Base-by-base conservation (phyloP, 805 yeast species). In the Suhomyces sp. region DNA sequence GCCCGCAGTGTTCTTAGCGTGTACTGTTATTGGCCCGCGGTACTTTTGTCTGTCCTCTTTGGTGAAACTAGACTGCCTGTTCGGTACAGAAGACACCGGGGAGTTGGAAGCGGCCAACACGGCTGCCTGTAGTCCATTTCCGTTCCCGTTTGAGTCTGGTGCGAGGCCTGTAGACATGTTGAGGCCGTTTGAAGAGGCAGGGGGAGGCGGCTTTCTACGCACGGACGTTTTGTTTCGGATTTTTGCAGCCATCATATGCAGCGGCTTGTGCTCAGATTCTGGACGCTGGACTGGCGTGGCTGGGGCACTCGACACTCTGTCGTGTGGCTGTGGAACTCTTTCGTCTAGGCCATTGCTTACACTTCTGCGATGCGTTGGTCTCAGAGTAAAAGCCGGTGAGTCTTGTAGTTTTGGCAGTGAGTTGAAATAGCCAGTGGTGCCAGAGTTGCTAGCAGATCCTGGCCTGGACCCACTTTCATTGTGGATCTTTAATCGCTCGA, bases 31-130 rank as follows among this genome's bases (percentile, higher is more conserved):
- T 17, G 48, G 44, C 26, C 56, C 49, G 13, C 50, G 17, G 12
- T 27, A 24, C 33, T 42, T 48, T 17, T 17, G 22, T 22, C 24
- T 41, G 27, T 64, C 65, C 4, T 70, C 74, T 51, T 68, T 68
- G 8, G 72, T 60, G 58, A 74, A 73, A 54, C 78, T 73, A 6
- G 77, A 67, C 42, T 75, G 61, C 54, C 72, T 62, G 51, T 63
- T 64, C 61, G 6, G 65, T n/a, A 24, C 29, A 47, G 17, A 56
- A 15, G 58, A 45, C 4, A 58, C 55, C n/a, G 69, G 56, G 49
- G 63, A 71, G 48, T 70, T 66, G 23, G 72, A 62, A 2, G 73
- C 77, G 0, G 80, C 80, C 53, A 76, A 62, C 53, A 73, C 74
- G 4, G 80, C 80, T 6, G 80, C 80, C 50, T 74, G 74, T n/a